Base-by-base conservation (phyloP, 345 rosid genomes). In the Hibiscus syriacus region DNA sequence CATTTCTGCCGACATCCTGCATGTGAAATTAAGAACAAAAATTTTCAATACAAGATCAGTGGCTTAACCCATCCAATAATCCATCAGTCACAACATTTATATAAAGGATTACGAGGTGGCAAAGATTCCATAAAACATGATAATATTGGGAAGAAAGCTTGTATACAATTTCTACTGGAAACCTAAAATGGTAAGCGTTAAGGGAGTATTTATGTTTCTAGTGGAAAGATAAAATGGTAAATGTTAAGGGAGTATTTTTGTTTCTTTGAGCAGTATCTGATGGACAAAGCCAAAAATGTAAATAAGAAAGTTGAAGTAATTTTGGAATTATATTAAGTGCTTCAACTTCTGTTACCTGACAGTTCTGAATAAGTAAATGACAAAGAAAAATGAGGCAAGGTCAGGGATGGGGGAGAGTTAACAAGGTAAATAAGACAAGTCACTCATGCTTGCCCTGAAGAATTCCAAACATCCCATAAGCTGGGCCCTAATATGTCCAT, bases 401-500 rank as follows among this genome's bases (percentile, higher is more conserved):
- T 3, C 5, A 3, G 27, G 56, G 29, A 11, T 3, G 14, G 29
- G 10, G 56, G 23, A 12, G 14, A 6, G 45, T 52, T 34, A 73
- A 56, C 61, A 43, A 63, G 38, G 52, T 23, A 39, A 49, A 64
- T 20, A 62, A 70, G 66, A 43, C 55, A 57, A 13, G 62, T 75
- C 55, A 85, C 97, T 87, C 73, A 95, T 98, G 92, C 81, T 78
- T 92, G 94, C 69, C 97, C 92, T 61, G 92, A 85, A n/a, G 88
- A 76, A 81, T 89, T 95, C 99, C 98, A 95, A 48, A 90, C 87
- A 80, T 95, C 99, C 98, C 99, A 95, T 76, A 92, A 84, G 77
- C 99, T 95, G 3, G 99, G 99, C 36, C 98, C 99, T 59, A 95
- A 81, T 74, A 92, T 92, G 84, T 95, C 99, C 99, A 95, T 95